A percentile compares a stretch with the other conserved stretches of the same genome.
phyloP scores from a whole-genome alignment of 306 rosid genomes.

The Oemleria cerasiformis region DNA sequence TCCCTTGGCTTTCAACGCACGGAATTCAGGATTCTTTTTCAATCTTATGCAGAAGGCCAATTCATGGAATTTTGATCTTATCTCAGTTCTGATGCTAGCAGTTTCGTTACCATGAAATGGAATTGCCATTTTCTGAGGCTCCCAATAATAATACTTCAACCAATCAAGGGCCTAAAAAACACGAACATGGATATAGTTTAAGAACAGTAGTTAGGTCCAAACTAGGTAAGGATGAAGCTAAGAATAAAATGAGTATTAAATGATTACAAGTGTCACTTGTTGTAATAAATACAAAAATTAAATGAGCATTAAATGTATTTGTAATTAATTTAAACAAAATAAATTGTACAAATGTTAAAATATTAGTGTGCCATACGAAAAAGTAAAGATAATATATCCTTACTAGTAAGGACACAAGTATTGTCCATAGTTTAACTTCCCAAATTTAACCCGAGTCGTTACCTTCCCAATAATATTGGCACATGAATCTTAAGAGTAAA shows the following conservation, averaged over 20 bases:
- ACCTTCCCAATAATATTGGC: background rate
- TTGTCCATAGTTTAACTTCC: background rate
- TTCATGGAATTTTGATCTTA: slow-evolving; percentile 57
- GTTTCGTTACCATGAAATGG: slow-evolving; percentile 70
- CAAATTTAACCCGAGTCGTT: background rate
- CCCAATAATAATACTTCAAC: slow-evolving; percentile 92
- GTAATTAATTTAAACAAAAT: no score
- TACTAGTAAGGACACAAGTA: no score
- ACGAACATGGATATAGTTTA: slow-evolving; percentile 11
- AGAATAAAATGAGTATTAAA: no score
- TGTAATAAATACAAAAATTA: no score
- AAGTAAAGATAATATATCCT: no score
- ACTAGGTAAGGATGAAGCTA: no score
- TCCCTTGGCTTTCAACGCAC: slow-evolving; percentile 40
- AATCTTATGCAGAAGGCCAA: slow-evolving; percentile 51
- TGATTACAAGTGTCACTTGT: no score
- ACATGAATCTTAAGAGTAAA: background rate
- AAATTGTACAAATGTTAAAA: no score
- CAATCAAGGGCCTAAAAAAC: slow-evolving; percentile 84
- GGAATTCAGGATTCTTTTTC: slow-evolving; percentile 38
- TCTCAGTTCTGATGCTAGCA: slow-evolving; percentile 46
- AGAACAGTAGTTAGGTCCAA: no score
- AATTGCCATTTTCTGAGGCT: slow-evolving; percentile 78
- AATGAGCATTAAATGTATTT: no score
- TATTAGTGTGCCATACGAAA: no score